Percentiles rank a stretch among this genome's conserved stretches.
phyloP scores from a whole-genome alignment of 2,329 filamentous ascomycete species.

The Periconia sp. region DNA sequence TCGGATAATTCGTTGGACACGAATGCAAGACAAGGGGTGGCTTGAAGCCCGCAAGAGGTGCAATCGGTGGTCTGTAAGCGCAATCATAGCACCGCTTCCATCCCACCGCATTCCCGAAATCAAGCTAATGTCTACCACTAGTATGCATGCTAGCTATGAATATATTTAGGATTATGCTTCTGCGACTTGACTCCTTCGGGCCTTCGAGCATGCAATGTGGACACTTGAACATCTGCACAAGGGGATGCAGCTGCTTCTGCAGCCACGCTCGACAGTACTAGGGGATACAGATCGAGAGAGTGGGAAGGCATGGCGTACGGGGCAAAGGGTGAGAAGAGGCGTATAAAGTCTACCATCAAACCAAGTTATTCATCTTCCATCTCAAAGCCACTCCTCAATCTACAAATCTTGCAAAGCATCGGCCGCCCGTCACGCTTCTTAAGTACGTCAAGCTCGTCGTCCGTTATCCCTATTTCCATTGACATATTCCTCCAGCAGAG shows the following conservation, averaged over 20 bases:
- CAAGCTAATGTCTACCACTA: neutral
- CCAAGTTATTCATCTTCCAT: slow-evolving; percentile 5
- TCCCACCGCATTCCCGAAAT: too few relatives aligned
- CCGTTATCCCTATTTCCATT: neutral
- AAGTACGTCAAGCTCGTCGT: slow-evolving; percentile 2
- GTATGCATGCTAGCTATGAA: slow-evolving; percentile 2
- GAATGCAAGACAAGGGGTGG: slow-evolving; percentile 10
- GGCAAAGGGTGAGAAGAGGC: slow-evolving; percentile 2
- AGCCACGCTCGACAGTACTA: slow-evolving; percentile 2
- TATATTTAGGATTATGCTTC: slow-evolving; percentile 4
- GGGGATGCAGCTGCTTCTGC: slow-evolving; percentile 1
- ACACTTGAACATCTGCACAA: slow-evolving; percentile 3
- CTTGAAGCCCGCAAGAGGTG: too few relatives aligned
- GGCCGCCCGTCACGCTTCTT: slow-evolving; percentile 1
- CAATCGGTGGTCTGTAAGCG: too few relatives aligned
- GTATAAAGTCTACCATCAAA: slow-evolving; percentile 6
- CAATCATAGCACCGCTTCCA: too few relatives aligned
- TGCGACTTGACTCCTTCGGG: slow-evolving; percentile 4
- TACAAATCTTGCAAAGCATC: slow-evolving; percentile 2
- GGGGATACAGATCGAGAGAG: slow-evolving; percentile 1
- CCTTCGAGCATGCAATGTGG: slow-evolving; percentile 1
- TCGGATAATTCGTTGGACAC: slow-evolving; percentile 6
- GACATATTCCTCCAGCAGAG: too few relatives aligned
- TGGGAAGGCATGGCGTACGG: slow-evolving; percentile 2
- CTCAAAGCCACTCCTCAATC: slow-evolving; percentile 3